A percentile compares a stretch with the other conserved stretches of the same genome.
Conservation (phyloP, 2,329 filamentous ascomycete genomes). For the Rhynchosporium graminicola region DNA sequence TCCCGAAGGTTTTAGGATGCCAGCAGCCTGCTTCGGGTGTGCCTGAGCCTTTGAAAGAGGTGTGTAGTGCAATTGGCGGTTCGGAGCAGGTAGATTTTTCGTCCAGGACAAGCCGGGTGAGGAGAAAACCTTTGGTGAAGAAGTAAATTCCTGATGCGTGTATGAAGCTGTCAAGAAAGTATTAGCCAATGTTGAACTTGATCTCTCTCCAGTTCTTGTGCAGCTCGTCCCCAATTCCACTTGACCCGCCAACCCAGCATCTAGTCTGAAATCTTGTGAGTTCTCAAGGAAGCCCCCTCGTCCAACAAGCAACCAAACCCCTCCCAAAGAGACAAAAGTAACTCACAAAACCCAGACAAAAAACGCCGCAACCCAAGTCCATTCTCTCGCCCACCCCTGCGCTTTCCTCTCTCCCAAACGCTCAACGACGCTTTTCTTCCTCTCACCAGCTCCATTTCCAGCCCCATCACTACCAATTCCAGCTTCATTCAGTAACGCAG, state of each 20-base stretch:
- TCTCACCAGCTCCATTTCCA: conserved; percentile 18
- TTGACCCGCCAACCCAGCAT: neutral
- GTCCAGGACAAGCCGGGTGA: conserved; percentile 80
- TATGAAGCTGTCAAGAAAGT: conserved; percentile 47
- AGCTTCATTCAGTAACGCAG: conserved; percentile 23
- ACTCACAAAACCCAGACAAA: conserved; percentile 41
- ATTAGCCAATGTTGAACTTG: conserved; percentile 23
- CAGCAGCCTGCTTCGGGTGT: conserved; percentile 76
- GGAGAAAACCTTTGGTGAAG: conserved; percentile 92
- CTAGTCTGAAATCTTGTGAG: too few species aligned
- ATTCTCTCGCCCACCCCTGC: conserved; percentile 35
- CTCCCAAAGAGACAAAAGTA: neutral
- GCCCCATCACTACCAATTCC: conserved; percentile 4
- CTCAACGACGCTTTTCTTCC: conserved; percentile 34
- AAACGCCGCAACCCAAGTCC: conserved; percentile 38
- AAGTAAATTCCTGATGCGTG: conserved; percentile 83
- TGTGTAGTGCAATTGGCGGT: conserved; percentile 61
- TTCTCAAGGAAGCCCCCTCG: neutral
- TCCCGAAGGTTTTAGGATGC: conserved; percentile 92
- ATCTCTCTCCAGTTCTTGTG: neutral
- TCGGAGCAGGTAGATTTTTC: conserved; percentile 70
- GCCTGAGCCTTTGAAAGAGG: conserved; percentile 33
- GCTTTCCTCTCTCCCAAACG: conserved; percentile 37
- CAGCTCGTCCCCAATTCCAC: neutral
- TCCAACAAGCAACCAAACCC: neutral